These are phyloP conservation scores for Russula ochroleuca DNA, from an alignment of 768 basidiomycete genomes.

Conservation along the genomic window DNA sequence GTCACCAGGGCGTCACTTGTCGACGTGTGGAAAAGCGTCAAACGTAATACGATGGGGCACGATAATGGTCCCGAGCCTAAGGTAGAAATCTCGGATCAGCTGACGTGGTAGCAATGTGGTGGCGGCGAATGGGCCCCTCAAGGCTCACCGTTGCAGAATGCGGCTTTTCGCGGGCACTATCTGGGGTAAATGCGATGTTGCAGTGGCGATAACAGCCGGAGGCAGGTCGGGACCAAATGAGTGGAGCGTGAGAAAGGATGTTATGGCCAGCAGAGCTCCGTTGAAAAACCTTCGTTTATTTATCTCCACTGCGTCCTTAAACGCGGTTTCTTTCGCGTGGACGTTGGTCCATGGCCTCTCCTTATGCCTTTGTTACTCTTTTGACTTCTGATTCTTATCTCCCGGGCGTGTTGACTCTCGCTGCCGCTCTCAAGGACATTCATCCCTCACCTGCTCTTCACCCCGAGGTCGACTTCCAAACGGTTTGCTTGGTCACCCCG, in stretches of 20 bases:
- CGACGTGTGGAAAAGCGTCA: not conserved
- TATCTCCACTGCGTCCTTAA: constrained; percentile 28
- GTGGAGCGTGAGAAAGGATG: constrained; percentile 20
- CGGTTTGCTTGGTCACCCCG: constrained; percentile 90
- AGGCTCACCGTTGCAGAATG: not conserved
- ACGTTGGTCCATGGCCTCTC: constrained; percentile 49
- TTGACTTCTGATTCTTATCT: constrained; percentile 90
- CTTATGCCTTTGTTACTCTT: constrained; percentile 86
- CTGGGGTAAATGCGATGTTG: not conserved
- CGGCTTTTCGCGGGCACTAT: not conserved
- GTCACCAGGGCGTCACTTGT: constrained; percentile 1
- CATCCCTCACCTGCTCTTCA: constrained; percentile 57
- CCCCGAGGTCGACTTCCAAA: constrained; percentile 66
- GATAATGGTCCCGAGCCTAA: not conserved
- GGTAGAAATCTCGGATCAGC: constrained; percentile 17
- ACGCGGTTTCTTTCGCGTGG: constrained; percentile 22
- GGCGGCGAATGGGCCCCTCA: not conserved
- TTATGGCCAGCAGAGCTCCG: constrained; percentile 9
- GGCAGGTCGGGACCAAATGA: constrained; percentile 9
- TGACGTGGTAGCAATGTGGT: constrained; percentile 14
- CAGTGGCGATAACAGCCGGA: constrained; percentile 4
- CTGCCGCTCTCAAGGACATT: constrained; percentile 76
- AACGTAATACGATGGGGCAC: constrained; percentile 9
- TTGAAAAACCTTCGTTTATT: constrained; percentile 16
- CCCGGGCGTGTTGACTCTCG: constrained; percentile 85